Evolutionary conservation across 495 filamentous ascomycete genomes (phyloP).

Genomic region (Lasiosphaeris hirsuta): DNA sequence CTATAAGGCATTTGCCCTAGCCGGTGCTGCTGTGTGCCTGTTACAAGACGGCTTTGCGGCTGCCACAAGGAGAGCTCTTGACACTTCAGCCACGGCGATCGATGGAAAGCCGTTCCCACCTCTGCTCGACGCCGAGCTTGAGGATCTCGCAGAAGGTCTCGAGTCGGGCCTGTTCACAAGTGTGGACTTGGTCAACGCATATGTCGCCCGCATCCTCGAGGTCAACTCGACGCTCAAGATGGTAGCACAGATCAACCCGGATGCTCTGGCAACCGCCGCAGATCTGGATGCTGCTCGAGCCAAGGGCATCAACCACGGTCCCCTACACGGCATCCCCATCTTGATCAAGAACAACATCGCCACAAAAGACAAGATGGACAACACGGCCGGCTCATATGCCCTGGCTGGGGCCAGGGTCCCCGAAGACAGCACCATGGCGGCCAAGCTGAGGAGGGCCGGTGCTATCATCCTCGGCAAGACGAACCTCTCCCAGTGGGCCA

Average conservation of each 20-base stretch:
- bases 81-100: not conserved
- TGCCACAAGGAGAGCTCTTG: too few relatives aligned
- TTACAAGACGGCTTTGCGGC: too few relatives aligned
- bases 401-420: slow-evolving; percentile 49
- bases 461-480: slow-evolving; percentile 50
- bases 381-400: slow-evolving; percentile 54
- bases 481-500: slow-evolving; percentile 44
- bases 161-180: slow-evolving; percentile 55
- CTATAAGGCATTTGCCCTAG: too few relatives aligned
- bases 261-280: slow-evolving; percentile 39
- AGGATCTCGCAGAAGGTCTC: slow-evolving; percentile 51
- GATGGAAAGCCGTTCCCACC: not conserved
- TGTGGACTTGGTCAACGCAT: slow-evolving; percentile 54
- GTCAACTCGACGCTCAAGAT: slow-evolving; percentile 38
- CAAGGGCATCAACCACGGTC: slow-evolving; percentile 30
- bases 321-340: slow-evolving; percentile 65
- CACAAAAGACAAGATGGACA: slow-evolving; percentile 64
- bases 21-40: too few relatives aligned
- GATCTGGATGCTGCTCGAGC: slow-evolving; percentile 29
- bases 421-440: slow-evolving; percentile 43
- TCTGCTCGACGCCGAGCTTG: slow-evolving; percentile 40
- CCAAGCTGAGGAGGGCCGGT: slow-evolving; percentile 47
- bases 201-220: slow-evolving; percentile 40
- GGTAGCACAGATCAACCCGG: slow-evolving; percentile 46
- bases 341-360: slow-evolving; percentile 72